A percentile compares a stretch with the other conserved stretches of the same genome.
These are phyloP conservation scores for Azolla pinnata DNA, from an alignment of 75 land plant genomes.

Conservation along the genomic window DNA sequence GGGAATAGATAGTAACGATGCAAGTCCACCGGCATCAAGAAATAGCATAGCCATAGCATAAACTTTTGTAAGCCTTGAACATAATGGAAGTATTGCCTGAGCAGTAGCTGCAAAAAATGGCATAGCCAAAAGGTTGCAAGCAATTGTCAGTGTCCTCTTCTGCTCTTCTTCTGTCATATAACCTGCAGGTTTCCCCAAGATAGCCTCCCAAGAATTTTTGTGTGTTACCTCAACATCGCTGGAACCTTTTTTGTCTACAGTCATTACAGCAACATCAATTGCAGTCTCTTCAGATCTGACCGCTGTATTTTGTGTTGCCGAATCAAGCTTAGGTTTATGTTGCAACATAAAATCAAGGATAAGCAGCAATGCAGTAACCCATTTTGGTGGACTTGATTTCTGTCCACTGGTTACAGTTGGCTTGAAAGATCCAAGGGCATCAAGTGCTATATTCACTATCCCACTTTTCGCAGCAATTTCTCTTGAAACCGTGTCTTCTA, in stretches of 20 bases:
- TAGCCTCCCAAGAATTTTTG: constrained; percentile 32
- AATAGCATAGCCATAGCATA: constrained; percentile 69
- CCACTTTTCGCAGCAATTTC: constrained; percentile 77
- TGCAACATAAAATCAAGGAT: constrained; percentile 73
- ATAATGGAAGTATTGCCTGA: constrained; percentile 82
- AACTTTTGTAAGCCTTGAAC: constrained; percentile 79
- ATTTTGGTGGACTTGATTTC: constrained; percentile 39
- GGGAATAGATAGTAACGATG: constrained; percentile 64
- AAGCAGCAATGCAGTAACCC: constrained; percentile 59
- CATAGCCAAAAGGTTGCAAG: constrained; percentile 54
- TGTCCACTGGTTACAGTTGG: constrained; percentile 13
- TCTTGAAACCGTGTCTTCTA: constrained; percentile 59
- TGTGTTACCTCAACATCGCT: constrained; percentile 28
- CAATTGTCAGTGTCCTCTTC: constrained; percentile 38
- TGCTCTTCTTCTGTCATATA: constrained; percentile 63
- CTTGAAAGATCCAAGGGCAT: constrained; percentile 36
- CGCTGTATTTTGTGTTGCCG: constrained; percentile 26
- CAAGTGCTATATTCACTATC: constrained; percentile 36
- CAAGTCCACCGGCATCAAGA: constrained; percentile 75
- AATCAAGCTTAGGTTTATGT: constrained; percentile 35
- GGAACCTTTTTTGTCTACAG: constrained; percentile 11
- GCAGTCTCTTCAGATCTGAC: too few relatives aligned
- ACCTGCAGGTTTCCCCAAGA: constrained; percentile 72
- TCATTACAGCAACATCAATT: constrained; percentile 17
- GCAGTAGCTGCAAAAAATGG: constrained; percentile 51